Evolutionary conservation across 768 basidiomycete genomes (phyloP), one percentile per base, ranked within the genome.

Genomic region (Auriscalpium vulgare): DNA sequence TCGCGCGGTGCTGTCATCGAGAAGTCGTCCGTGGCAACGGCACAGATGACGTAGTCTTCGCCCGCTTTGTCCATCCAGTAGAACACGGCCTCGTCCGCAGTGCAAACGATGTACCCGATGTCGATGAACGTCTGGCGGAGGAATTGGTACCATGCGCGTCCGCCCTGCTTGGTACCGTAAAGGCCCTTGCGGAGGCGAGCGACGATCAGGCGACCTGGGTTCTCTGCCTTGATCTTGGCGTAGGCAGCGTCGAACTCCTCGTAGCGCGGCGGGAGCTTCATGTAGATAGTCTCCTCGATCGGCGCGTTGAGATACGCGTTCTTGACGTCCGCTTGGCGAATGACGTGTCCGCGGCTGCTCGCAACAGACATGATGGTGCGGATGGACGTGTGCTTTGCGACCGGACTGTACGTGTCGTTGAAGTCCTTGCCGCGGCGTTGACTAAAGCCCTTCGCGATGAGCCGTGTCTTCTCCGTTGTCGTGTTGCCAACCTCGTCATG

Each of bases 241-340:
- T 21, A 50, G 21, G 47, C 47, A 21, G 43, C 35, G 13, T 44
- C 46, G 4, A 23, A 23, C 6, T 9, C 45, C 2, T 49, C 47
- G 51, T 49, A 64, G 0, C 73, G 70, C 0, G 67, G 68, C 0
- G 75, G 74, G 50, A 71, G 68, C 10, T 66, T 38, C 75, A 80
- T 78, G 66, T 73, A 79, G 43, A 80, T 75, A 13, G 62, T 60
- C 46, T 68, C 60, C 36, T 66, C 67, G 34, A 78, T 68, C 37
- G 70, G 61, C 4, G 67, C 63, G 55, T 69, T 74, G 0, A 79
- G 68, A 58, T 71, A 78, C 0, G 73, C 74, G 0, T 64, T 65
- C 29, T 72, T 74, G 10, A 80, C 68, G 59, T 82, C 74, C 16
- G 77, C 63, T 47, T 66, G 66, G 19, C 73, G 62, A 9, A 80